Evolutionary conservation across 2,329 filamentous ascomycete genomes (phyloP).

Genomic region (Fusarium zealandicum): DNA sequence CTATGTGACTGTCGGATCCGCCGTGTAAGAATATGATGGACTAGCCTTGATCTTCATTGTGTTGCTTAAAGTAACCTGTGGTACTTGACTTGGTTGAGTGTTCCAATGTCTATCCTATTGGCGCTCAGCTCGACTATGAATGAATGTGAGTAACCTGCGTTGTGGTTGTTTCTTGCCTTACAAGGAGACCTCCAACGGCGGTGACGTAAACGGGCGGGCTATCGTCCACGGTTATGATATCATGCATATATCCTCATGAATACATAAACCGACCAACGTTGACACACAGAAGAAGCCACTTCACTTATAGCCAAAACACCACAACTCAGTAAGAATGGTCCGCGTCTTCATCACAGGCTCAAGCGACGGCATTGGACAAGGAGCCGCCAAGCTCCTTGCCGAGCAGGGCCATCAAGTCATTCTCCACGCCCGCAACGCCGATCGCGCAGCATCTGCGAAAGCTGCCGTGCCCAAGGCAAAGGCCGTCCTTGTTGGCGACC

Average conservation of each 20-base stretch:
- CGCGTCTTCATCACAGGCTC: conserved; percentile 36
- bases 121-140: not conserved
- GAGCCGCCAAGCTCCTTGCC: conserved; percentile 21
- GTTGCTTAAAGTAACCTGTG: not conserved
- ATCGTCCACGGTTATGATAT: not conserved
- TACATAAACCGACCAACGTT: not conserved
- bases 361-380: conserved; percentile 32
- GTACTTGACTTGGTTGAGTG: not conserved
- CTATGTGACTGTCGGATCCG: conserved; percentile 8
- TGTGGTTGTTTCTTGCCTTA: too few species aligned
- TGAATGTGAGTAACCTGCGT: too few species aligned
- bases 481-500: conserved; percentile 16
- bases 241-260: not conserved
- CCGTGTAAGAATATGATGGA: conserved; percentile 15
- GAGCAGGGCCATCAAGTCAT: conserved; percentile 32
- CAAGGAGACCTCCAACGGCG: not conserved
- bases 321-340: conserved; percentile 13
- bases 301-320: not conserved
- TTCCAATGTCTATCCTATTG: not conserved
- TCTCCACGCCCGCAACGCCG: conserved; percentile 30
- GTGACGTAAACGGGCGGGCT: not conserved
- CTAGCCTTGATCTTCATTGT: not conserved
- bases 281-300: not conserved
- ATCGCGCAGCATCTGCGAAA: conserved; percentile 25
- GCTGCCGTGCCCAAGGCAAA: conserved; percentile 22